A percentile compares a stretch with the other conserved stretches of the same genome.
Conservation (phyloP, 257 asterid species). For the Solanum chmielewskii region DNA sequence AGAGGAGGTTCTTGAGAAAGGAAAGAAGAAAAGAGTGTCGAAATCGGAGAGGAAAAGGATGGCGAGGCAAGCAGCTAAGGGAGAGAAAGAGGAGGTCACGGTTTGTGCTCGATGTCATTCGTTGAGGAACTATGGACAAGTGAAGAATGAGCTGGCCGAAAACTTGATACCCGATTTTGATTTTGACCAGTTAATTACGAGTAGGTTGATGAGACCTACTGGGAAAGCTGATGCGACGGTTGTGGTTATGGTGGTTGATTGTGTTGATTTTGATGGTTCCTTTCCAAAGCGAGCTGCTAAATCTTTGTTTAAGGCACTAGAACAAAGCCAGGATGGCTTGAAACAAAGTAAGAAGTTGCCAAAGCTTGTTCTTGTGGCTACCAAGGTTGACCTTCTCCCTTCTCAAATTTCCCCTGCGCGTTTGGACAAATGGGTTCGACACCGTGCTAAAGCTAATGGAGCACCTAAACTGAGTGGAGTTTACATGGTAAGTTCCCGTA, state of each 20-base stretch:
- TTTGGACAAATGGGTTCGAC: slow-evolving; percentile 82
- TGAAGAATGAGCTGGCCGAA: slow-evolving; percentile 67
- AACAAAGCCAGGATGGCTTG: slow-evolving; percentile 33
- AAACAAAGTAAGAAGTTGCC: slow-evolving; percentile 57
- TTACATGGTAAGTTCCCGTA: slow-evolving; percentile 76
- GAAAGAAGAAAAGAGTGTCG: slow-evolving; percentile 42
- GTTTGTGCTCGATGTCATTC: slow-evolving; percentile 95
- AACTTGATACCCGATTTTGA: slow-evolving; percentile 91
- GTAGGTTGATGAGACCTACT: slow-evolving; percentile 67
- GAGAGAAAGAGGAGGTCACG: slow-evolving; percentile 58
- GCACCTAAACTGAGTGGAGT: slow-evolving; percentile 86
- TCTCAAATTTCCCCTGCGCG: slow-evolving; percentile 83
- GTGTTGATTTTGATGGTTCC: slow-evolving; percentile 91
- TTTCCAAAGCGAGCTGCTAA: slow-evolving; percentile 84
- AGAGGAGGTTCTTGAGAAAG: slow-evolving; percentile 53
- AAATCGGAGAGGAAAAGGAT: slow-evolving; percentile 69
- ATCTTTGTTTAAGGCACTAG: slow-evolving; percentile 68
- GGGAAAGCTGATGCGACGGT: slow-evolving; percentile 80
- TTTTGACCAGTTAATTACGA: slow-evolving; percentile 68
- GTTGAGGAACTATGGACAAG: slow-evolving; percentile 76
- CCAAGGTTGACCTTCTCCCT: slow-evolving; percentile 95
- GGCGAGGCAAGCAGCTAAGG: slow-evolving; percentile 55
- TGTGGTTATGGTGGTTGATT: slow-evolving; percentile 90
- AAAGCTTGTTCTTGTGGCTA: slow-evolving; percentile 87
- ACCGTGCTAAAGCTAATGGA: slow-evolving; percentile 81